Evolutionary conservation across 768 basidiomycete genomes (phyloP), one percentile per base, ranked within the genome.

Genomic region (Cyclocybe cylindracea): DNA sequence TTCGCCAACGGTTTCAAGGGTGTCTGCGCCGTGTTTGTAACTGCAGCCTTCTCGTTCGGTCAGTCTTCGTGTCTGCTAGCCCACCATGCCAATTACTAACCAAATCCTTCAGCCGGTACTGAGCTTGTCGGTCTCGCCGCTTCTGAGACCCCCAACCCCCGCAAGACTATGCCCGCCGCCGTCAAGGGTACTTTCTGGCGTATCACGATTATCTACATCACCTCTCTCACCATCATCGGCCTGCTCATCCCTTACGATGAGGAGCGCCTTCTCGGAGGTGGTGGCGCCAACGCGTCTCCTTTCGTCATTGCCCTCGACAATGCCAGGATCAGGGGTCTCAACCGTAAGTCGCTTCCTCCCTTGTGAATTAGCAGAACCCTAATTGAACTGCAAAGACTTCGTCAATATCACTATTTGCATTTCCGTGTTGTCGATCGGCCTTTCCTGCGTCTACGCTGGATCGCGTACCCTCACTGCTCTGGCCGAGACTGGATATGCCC

Each of bases 161-260:
- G 75, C 45, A 57, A 65, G 19, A 72, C 72, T 11, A 74, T 76
- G 72, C 74, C 75, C 9, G 63, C 66, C 36, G 76, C 76, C 36
- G 74, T 78, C 32, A 77, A 77, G 66, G 74, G 75, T 35, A 76
- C 75, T 2, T 76, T 78, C 64, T 77, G 75, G 75, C 77, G 74
- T 61, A 72, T 78, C 39, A 77, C 77, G 34, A 53, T 78, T 45
- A 76, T 78, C 57, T 78, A 76, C 59, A 60, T 78, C 43, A 68
- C 66, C 3, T 74, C 77, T 3, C 64, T 78, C 7, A 73, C 72
- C 14, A 72, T 78, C 46, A 76, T 78, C 37, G 75, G 75, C 19
- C 69, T 70, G 34, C 60, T 70, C 44, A 43, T 78, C 50, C 73
- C 72, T 18, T 77, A 42, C 46, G 60, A 67, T 39, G 72, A 77